Percentiles rank a stretch among this genome's conserved stretches.
Conservation (phyloP, 2,329 filamentous ascomycete genomes). For the Claviceps sp. region DNA sequence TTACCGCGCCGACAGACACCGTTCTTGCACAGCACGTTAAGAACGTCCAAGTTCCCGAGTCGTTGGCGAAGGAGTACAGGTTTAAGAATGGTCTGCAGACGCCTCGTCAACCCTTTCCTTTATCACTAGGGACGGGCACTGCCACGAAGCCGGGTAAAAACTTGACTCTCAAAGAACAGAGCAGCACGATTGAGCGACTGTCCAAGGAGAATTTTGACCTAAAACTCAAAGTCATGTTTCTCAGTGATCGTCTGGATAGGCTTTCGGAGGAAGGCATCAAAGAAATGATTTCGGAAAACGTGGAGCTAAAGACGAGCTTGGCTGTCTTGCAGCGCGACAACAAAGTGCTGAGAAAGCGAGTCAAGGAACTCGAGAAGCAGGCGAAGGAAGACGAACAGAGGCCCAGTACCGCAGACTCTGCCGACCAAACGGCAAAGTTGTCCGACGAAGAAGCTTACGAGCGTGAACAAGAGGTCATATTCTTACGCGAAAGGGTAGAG, state of each 20-base stretch:
- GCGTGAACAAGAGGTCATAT: slow-evolving; percentile 74
- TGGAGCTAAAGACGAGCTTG: slow-evolving; percentile 83
- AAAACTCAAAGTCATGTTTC: slow-evolving; percentile 93
- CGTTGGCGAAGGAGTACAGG: slow-evolving; percentile 73
- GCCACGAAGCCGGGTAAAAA: slow-evolving; percentile 47
- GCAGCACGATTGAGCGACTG: slow-evolving; percentile 87
- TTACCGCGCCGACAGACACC: slow-evolving; percentile 64
- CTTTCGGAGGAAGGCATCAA: slow-evolving; percentile 92
- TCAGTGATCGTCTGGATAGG: slow-evolving; percentile 85
- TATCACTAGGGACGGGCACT: slow-evolving; percentile 25
- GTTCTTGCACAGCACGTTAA: slow-evolving; percentile 78
- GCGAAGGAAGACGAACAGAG: slow-evolving; percentile 52
- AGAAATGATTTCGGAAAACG: slow-evolving; percentile 96
- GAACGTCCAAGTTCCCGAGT: slow-evolving; percentile 83
- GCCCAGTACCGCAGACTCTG: slow-evolving; percentile 48
- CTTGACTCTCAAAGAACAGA: slow-evolving; percentile 91
- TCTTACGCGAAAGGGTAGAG: slow-evolving; percentile 73
- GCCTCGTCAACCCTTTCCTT: slow-evolving; percentile 37
- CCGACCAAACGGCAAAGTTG: slow-evolving; percentile 41
- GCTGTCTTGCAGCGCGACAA: slow-evolving; percentile 85
- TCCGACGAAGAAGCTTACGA: slow-evolving; percentile 50
- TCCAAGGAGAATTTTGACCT: slow-evolving; percentile 98
- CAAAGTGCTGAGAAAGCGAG: slow-evolving; percentile 63
- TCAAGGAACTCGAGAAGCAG: slow-evolving; percentile 78
- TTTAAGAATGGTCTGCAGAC: slow-evolving; percentile 55